Percentiles rank a stretch among this genome's conserved stretches.
These are phyloP conservation scores for Chloranthus sessilifolius DNA, from an alignment of 164 flowering plant species.

Conservation along the genomic window DNA sequence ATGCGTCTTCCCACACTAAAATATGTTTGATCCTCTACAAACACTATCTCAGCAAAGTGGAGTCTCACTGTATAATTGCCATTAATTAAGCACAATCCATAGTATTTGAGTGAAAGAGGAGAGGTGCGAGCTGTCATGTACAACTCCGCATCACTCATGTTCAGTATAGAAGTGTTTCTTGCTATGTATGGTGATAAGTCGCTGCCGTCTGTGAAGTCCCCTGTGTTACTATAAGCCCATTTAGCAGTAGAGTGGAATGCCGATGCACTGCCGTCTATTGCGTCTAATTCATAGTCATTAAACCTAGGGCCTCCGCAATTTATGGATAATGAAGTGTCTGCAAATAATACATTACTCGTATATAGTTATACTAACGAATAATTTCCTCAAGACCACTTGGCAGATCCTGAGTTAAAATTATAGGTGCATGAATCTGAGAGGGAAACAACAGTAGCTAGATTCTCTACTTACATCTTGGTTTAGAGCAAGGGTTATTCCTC, in stretches of 20 bases:
- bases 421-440: slow-evolving; percentile 12
- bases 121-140: slow-evolving; percentile 42
- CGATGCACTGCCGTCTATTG: slow-evolving; percentile 27
- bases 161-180: slow-evolving; percentile 29
- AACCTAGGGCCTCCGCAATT: slow-evolving; percentile 36
- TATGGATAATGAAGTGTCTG: slow-evolving; percentile 28
- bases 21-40: slow-evolving; percentile 34
- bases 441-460: not conserved
- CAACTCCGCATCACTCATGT: slow-evolving; percentile 35
- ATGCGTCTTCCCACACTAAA: slow-evolving; percentile 42
- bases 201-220: slow-evolving; percentile 28
- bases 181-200: slow-evolving; percentile 11
- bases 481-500: slow-evolving; percentile 23
- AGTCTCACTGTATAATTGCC: slow-evolving; percentile 34
- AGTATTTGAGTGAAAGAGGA: slow-evolving; percentile 40
- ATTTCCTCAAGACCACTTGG: no score
- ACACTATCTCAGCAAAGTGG: slow-evolving; percentile 43
- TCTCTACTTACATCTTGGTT: slow-evolving; percentile 27
- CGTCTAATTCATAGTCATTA: slow-evolving; percentile 27
- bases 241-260: slow-evolving; percentile 22
- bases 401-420: no score
- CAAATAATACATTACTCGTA: not conserved
- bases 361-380: no score
- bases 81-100: slow-evolving; percentile 35
- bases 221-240: slow-evolving; percentile 43